A percentile compares a stretch with the other conserved stretches of the same genome.
phyloP scores from a whole-genome alignment of 352 stramenopile genomes.

The Phytophthora palmivora region DNA sequence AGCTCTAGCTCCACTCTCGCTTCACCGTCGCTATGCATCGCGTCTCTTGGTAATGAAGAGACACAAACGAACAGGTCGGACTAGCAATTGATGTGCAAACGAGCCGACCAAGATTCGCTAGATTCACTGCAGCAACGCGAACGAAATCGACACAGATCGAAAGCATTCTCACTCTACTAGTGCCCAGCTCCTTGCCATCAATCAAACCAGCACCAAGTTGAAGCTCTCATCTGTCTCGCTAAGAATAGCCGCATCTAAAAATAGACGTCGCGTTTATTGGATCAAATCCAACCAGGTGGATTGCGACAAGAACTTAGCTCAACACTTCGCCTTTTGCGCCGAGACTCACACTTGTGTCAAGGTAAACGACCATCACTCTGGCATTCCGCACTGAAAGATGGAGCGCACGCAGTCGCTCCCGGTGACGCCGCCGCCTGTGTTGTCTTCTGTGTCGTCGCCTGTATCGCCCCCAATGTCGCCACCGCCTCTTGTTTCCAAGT shows the following conservation, averaged over 20 bases:
- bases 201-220: no score
- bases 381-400: constrained; percentile 22
- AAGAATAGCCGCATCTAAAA: no score
- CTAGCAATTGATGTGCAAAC: constrained; percentile 12
- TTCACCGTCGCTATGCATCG: constrained; percentile 35
- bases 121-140: constrained; percentile 14
- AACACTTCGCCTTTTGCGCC: constrained; percentile 24
- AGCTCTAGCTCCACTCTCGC: constrained; percentile 42
- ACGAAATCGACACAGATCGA: constrained; percentile 19
- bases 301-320: neutral
- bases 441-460: constrained; percentile 12
- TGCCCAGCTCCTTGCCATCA: no score
- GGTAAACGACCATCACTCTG: constrained; percentile 30
- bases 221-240: no score
- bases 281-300: neutral
- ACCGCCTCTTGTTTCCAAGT: constrained; percentile 51
- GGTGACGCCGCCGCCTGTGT: constrained; percentile 13
- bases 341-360: neutral
- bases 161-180: constrained; percentile 33
- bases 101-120: neutral
- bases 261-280: no score
- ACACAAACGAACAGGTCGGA: neutral
- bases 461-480: constrained; percentile 26
- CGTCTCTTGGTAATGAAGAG: constrained; percentile 20
- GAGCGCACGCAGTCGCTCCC: constrained; percentile 41